Evolutionary conservation across 2,329 filamentous ascomycete species (phyloP).

Genomic region (Shiraia sp.): DNA sequence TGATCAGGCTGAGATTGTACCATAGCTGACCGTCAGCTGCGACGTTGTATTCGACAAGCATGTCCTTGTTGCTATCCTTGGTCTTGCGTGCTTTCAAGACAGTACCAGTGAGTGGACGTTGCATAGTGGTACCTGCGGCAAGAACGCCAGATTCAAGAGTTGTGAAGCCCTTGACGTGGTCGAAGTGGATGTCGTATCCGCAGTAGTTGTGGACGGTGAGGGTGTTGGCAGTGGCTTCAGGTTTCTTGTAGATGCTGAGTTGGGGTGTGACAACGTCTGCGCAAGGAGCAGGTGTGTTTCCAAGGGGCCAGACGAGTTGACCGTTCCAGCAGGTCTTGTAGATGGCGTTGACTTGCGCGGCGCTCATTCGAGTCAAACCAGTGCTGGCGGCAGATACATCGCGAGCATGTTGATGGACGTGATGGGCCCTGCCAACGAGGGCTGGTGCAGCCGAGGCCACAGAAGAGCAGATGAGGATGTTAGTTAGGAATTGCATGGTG

Average conservation of each 20-base stretch:
- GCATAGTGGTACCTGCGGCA: conserved; percentile 6
- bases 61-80: conserved; percentile 9
- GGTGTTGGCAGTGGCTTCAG: conserved; percentile 7
- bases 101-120: conserved; percentile 10
- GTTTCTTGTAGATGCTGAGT: conserved; percentile 15
- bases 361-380: no score
- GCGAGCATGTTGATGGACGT: no score
- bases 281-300: conserved; percentile 10
- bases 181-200: conserved; percentile 16
- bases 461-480: no score
- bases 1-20: conserved; percentile 25
- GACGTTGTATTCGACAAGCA: conserved; percentile 19
- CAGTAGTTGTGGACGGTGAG: conserved; percentile 25
- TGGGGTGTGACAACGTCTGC: conserved; percentile 10
- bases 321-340: conserved; percentile 4
- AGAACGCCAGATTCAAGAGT: conserved; percentile 6
- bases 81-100: conserved; percentile 18
- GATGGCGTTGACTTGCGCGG: no score
- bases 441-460: no score
- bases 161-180: conserved; percentile 9
- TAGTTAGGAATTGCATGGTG: no score
- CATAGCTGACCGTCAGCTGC: conserved; percentile 5
- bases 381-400: no score
- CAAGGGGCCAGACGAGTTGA: conserved; percentile 14
- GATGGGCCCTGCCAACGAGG: no score